Percentiles rank a stretch among this genome's conserved stretches.
phyloP scores from a whole-genome alignment of 2,329 filamentous ascomycete genomes.

The Juglanconis juglandina region DNA sequence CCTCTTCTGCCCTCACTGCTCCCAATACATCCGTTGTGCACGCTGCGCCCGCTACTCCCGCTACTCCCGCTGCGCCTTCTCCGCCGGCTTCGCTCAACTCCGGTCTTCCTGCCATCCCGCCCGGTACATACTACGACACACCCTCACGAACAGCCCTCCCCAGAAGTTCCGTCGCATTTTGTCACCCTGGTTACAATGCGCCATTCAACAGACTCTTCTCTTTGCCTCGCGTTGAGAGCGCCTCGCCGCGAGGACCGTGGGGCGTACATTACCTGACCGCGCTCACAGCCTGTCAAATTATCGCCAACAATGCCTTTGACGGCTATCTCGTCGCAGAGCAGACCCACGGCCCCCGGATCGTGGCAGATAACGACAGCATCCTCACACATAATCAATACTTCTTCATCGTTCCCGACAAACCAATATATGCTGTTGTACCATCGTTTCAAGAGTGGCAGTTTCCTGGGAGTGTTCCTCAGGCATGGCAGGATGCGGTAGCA shows the following conservation, averaged over 20 bases:
- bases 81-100: neutral
- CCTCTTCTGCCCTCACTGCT: no score
- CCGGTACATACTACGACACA: neutral
- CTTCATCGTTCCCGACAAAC: neutral
- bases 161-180: neutral
- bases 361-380: neutral
- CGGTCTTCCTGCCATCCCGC: neutral
- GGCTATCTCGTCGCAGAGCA: neutral
- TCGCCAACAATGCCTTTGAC: neutral
- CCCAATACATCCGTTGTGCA: neutral
- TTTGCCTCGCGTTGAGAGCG: neutral
- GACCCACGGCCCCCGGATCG: neutral
- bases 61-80: neutral
- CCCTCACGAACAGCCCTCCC: neutral
- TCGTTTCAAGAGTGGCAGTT: constrained; percentile 2
- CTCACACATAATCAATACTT: neutral
- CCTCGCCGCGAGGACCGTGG: neutral
- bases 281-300: neutral
- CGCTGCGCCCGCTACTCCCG: no score
- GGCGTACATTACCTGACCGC: neutral
- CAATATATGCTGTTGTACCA: constrained; percentile 2
- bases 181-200: neutral
- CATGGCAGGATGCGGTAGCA: neutral
- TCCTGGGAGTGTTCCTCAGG: neutral
- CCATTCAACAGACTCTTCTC: constrained; percentile 1